Evolutionary conservation across 2,329 filamentous ascomycete genomes (phyloP), one percentile per base, ranked within the genome.

Genomic region (Talaromyces sp.): DNA sequence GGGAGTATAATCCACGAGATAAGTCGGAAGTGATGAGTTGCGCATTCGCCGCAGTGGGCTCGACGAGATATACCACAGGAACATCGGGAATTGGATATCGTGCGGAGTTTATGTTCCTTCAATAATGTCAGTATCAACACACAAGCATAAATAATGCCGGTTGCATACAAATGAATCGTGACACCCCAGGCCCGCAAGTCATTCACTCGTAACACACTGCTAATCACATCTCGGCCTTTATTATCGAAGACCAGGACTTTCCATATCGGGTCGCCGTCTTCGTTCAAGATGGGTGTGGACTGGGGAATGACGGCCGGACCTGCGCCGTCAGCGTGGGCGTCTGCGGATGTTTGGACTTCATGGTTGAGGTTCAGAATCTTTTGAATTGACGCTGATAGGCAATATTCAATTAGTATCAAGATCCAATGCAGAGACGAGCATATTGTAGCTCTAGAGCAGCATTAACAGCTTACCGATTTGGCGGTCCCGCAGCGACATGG

Each of bases 191-290:
- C 84, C 62, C 95, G 83, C 70, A 99, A 78, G 75, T 99, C 94
- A 69, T 91, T 96, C 62, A 99, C 94, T 60, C 92, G 84, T 63
- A 99, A 80, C 2, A 99, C 92, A 69, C 92, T 97, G 78, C 91
- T 97, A 69, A 99, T 97, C 60, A 99, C 89, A 82, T 97, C 92
- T 72, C 92, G 84, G 50, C 93, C 94, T 66, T 88, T 77, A 65
- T 93, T 89, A 74, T 99, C 95, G 70, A 99, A 97, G 9, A 99
- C 91, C 54, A 99, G 80, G 6, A 97, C 89, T 74, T 97, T 97
- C 93, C 93, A 97, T 77, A 97, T 92, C 0, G 93, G 92, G 68
- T 96, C 90, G 62, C 92, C 91, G 66, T 95, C 88, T 48, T 89
- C 82, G 65, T 91, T 91, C 61, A 96, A 78, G 55, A 97, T 89